A percentile compares a stretch with the other conserved stretches of the same genome.
Conservation (phyloP, 352 stramenopile genomes). For the Phytophthora crassamura region DNA sequence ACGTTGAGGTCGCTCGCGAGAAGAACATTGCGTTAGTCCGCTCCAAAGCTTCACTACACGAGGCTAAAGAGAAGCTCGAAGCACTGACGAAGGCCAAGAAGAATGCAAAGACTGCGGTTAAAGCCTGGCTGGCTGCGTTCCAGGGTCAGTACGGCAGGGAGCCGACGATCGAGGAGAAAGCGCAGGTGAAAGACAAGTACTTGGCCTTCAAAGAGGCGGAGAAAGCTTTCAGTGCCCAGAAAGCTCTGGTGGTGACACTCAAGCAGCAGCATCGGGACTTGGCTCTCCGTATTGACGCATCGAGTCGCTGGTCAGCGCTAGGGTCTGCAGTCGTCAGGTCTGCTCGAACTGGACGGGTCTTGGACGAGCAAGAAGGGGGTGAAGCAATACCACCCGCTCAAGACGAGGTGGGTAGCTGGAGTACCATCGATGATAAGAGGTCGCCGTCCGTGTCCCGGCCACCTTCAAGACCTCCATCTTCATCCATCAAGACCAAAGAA, state of each 20-base stretch:
- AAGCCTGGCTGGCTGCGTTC: conserved; percentile 70
- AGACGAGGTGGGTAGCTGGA: conserved; percentile 4
- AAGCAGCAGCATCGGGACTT: conserved; percentile 59
- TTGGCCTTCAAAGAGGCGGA: conserved; percentile 78
- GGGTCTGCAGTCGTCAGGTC: conserved; percentile 26
- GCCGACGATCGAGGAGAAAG: conserved; percentile 80
- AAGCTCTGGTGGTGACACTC: conserved; percentile 40
- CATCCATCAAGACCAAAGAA: conserved; percentile 2
- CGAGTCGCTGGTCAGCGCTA: conserved; percentile 60
- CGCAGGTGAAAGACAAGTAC: conserved; percentile 79
- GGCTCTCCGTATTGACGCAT: conserved; percentile 54
- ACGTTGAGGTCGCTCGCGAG: conserved; percentile 53
- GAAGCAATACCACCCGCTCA: neutral
- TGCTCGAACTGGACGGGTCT: conserved; percentile 1
- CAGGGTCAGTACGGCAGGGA: conserved; percentile 53
- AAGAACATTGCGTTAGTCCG: conserved; percentile 48
- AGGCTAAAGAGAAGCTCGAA: conserved; percentile 46
- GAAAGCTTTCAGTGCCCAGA: conserved; percentile 52
- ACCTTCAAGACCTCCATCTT: conserved; percentile 9
- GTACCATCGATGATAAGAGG: conserved; percentile 1
- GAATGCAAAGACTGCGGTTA: conserved; percentile 63
- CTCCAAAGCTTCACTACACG: conserved; percentile 50
- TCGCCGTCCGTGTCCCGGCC: conserved; percentile 5
- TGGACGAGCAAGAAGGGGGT: conserved; percentile 8
- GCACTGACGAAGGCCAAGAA: conserved; percentile 49